A percentile compares a stretch with the other conserved stretches of the same genome.
These are phyloP conservation scores for Biscutella laevigata DNA, from an alignment of 441 rosid species.

Conservation along the genomic window DNA sequence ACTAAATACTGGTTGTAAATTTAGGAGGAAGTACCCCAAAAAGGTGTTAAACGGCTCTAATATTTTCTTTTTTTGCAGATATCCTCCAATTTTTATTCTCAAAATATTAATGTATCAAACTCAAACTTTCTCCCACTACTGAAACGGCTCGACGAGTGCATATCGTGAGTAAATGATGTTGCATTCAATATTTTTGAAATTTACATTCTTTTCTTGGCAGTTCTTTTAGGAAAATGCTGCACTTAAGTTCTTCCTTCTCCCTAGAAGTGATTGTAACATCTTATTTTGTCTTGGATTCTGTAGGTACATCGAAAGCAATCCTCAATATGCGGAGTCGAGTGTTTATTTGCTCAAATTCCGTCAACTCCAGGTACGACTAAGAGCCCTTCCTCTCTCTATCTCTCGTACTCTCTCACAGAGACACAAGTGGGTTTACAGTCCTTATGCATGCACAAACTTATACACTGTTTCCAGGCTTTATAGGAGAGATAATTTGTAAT, in stretches of 20 bases:
- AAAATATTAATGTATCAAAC: conserved; percentile 72
- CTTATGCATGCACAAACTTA: conserved; percentile 9
- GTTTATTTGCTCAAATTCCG: conserved; percentile 92
- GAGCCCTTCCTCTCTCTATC: conserved; percentile 1
- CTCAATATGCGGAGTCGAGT: conserved; percentile 89
- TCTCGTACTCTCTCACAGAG: not conserved
- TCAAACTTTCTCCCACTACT: conserved; percentile 80
- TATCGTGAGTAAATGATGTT: conserved; percentile 52
- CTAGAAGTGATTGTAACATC: conserved; percentile 5
- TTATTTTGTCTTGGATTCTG: conserved; percentile 4
- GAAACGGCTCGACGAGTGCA: conserved; percentile 89
- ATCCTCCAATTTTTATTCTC: conserved; percentile 80
- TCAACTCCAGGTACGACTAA: conserved; percentile 75
- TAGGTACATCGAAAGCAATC: conserved; percentile 86
- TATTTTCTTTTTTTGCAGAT: conserved; percentile 40
- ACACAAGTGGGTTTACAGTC: conserved; percentile 9
- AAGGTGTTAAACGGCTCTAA: conserved; percentile 12
- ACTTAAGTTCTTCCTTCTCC: not conserved
- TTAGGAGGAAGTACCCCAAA: conserved; percentile 3
- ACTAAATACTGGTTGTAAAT: not conserved
- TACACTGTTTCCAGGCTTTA: not conserved
- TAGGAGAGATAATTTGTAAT: conserved; percentile 1
- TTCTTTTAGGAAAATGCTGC: not conserved
- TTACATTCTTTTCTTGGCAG: not conserved
- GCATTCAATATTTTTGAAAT: conserved; percentile 2